phyloP scores from a whole-genome alignment of 257 asterid genomes.

The Lantana camara region DNA sequence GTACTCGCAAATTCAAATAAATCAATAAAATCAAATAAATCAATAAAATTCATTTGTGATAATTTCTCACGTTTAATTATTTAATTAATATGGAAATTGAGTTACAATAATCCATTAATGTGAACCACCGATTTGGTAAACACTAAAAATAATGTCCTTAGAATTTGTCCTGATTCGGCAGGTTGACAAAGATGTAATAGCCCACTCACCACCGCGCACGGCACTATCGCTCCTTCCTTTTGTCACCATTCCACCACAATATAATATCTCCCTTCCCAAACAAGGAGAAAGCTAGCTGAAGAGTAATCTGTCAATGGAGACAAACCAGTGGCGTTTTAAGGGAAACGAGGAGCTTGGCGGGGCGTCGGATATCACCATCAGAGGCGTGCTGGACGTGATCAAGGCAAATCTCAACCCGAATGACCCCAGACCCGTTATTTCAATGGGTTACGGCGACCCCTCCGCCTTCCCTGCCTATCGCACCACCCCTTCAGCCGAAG shows the following conservation, averaged over 20 bases:
- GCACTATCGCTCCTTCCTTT: background rate
- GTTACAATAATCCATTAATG: no score
- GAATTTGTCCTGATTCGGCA: no score
- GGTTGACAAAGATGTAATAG: background rate
- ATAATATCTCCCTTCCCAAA: background rate
- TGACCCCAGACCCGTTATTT: constrained; percentile 54
- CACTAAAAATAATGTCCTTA: no score
- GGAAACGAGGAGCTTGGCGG: constrained; percentile 44
- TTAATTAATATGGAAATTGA: no score
- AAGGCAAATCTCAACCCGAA: constrained; percentile 41
- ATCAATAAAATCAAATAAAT: no score
- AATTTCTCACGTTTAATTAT: no score
- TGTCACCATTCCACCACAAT: background rate
- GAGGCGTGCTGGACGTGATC: constrained; percentile 51
- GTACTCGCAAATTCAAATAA: no score
- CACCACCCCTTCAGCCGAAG: constrained; percentile 56
- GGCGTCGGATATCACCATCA: constrained; percentile 55
- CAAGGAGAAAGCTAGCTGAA: background rate
- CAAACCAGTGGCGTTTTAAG: constrained; percentile 51
- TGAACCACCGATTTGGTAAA: no score
- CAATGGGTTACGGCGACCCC: constrained; percentile 87
- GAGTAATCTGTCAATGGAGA: constrained; percentile 38
- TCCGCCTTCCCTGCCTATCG: constrained; percentile 74
- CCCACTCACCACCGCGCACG: background rate
- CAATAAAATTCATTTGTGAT: no score